phyloP scores from a whole-genome alignment of 345 rosid genomes.

The Eucalyptus cloeziana region DNA sequence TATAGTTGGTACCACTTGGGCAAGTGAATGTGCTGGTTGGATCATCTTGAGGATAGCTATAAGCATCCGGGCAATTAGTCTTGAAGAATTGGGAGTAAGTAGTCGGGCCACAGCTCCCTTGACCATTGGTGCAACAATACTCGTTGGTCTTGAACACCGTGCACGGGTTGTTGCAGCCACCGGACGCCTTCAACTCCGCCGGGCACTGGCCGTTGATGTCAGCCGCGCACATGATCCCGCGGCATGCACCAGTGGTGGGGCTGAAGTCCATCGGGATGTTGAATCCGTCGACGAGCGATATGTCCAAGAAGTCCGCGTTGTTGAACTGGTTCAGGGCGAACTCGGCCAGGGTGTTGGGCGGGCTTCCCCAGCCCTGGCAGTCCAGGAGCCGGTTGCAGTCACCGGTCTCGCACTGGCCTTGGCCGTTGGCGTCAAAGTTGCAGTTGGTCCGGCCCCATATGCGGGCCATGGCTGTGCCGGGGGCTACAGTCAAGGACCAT shows the following conservation, averaged over 20 bases:
- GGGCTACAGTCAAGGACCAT: conserved; percentile 1
- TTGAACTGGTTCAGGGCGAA: conserved; percentile 3
- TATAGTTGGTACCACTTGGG: conserved; percentile 13
- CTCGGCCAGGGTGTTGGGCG: conserved; percentile 20
- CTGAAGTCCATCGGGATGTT: conserved; percentile 19
- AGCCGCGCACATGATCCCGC: background rate
- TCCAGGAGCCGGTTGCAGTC: conserved; percentile 7
- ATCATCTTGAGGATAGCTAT: conserved; percentile 16
- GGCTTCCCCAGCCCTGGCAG: conserved; percentile 5
- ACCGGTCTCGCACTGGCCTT: conserved; percentile 8
- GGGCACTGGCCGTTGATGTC: conserved; percentile 10
- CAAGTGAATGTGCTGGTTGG: conserved; percentile 9
- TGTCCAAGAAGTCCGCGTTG: conserved; percentile 9
- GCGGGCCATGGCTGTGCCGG: conserved; percentile 1
- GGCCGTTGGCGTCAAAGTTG: conserved; percentile 8
- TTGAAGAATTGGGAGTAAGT: background rate
- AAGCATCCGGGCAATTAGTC: conserved; percentile 5
- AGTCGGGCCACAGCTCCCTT: background rate
- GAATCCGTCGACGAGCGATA: conserved; percentile 18
- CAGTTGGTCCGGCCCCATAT: conserved; percentile 25
- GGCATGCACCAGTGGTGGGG: conserved; percentile 3
- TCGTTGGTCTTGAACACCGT: conserved; percentile 7
- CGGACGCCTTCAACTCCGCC: background rate
- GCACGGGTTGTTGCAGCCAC: conserved; percentile 21
- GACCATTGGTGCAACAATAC: background rate